Evolutionary conservation across 495 filamentous ascomycete genomes (phyloP).

Genomic region (Penicillium paradoxum): DNA sequence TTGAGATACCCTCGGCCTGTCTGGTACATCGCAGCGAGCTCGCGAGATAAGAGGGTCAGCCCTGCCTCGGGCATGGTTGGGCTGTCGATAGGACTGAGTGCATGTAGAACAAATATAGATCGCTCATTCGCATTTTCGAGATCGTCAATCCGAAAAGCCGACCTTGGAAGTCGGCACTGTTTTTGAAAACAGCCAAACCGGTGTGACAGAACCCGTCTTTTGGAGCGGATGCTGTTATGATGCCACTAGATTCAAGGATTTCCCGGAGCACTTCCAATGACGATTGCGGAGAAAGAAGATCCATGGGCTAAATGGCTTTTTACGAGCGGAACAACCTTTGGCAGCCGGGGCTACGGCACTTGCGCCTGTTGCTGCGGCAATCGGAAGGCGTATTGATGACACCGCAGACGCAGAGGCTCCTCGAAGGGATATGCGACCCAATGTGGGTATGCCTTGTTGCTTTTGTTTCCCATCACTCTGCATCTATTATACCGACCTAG

Average conservation of each 20-base stretch:
- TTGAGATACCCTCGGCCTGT: constrained; percentile 60
- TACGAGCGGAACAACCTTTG: no score
- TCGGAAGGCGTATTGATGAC: constrained; percentile 51
- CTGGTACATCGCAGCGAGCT: constrained; percentile 45
- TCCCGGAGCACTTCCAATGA: constrained; percentile 48
- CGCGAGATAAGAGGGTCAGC: constrained; percentile 56
- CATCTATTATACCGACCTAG: no score
- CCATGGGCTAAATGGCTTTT: constrained; percentile 29
- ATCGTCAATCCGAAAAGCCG: no score
- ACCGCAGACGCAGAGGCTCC: constrained; percentile 56
- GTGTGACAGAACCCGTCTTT: constrained; percentile 45
- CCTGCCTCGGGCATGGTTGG: constrained; percentile 63
- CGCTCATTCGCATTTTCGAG: constrained; percentile 50
- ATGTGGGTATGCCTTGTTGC: constrained; percentile 59
- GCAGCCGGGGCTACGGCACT: constrained; percentile 50
- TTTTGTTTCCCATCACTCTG: constrained; percentile 61
- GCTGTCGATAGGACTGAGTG: constrained; percentile 55
- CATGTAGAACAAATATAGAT: constrained; percentile 47
- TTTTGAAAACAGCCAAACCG: constrained; percentile 46
- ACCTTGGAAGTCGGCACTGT: no score
- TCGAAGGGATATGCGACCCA: constrained; percentile 55
- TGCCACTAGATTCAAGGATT: constrained; percentile 49
- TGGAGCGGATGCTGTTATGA: constrained; percentile 57
- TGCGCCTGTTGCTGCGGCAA: constrained; percentile 54
- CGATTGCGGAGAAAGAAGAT: constrained; percentile 48